Conservation (phyloP, 2,329 filamentous ascomycete genomes). For the Colletotrichum lentis region DNA sequence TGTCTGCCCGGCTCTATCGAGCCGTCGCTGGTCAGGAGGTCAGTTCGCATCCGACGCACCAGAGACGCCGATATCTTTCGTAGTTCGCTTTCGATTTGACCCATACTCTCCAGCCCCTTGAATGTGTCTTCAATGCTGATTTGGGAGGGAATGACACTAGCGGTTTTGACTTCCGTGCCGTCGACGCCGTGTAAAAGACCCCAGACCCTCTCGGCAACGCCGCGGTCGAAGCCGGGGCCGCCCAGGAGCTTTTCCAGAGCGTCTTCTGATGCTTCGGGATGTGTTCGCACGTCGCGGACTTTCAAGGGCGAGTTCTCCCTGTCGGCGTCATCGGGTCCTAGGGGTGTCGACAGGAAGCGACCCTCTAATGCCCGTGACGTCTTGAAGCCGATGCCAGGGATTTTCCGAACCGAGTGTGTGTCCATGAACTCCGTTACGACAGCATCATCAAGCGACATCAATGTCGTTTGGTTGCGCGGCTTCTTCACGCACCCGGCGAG, state of each 20-base stretch:
- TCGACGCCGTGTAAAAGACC: slow-evolving; percentile 83
- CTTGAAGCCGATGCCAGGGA: slow-evolving; percentile 87
- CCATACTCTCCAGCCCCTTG: slow-evolving; percentile 69
- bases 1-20: slow-evolving; percentile 46
- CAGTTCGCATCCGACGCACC: slow-evolving; percentile 78
- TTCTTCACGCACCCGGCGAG: slow-evolving; percentile 86
- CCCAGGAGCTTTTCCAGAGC: slow-evolving; percentile 73
- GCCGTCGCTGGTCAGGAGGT: slow-evolving; percentile 68
- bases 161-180: slow-evolving; percentile 74
- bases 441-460: slow-evolving; percentile 70
- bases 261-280: slow-evolving; percentile 69
- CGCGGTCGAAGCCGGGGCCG: slow-evolving; percentile 74
- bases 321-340: slow-evolving; percentile 25
- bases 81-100: slow-evolving; percentile 73
- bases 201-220: slow-evolving; percentile 79
- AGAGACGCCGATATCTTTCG: slow-evolving; percentile 73
- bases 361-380: slow-evolving; percentile 61
- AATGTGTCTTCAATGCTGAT: slow-evolving; percentile 97
- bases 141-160: slow-evolving; percentile 77
- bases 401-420: slow-evolving; percentile 75
- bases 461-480: slow-evolving; percentile 84
- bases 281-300: slow-evolving; percentile 70
- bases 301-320: slow-evolving; percentile 57
- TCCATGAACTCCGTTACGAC: slow-evolving; percentile 76
- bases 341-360: slow-evolving; percentile 38